Base-by-base conservation (phyloP, 441 rosid species). In the Syzygium malaccense region DNA sequence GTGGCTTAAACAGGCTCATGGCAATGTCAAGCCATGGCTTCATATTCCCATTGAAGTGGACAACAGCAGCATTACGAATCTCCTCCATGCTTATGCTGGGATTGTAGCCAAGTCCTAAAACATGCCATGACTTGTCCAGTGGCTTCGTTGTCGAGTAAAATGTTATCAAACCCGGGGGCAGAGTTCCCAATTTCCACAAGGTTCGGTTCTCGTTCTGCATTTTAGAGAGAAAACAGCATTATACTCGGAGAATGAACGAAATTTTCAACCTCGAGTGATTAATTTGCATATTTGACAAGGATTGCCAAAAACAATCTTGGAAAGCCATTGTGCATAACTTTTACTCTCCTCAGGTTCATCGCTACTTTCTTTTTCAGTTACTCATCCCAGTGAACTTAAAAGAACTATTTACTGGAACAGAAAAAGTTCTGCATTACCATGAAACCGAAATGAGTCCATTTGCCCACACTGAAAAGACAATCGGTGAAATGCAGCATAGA, bases 11-110 rank as follows among this genome's bases (percentile, higher is more conserved):
- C 92, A 95, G 98, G 91, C 95, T 95, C 99, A 98, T 96, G 90
- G 99, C 99, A 75, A 96, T 96, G 86, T 96, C 99, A 10, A 98
- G 96, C 99, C 99, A 98, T 4, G 98, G 99, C 96, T 98, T 96
- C 99, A 96, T 96, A 89, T 96, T 98, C 87, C 98, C 99, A 26
- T 96, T 96, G 91, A 98, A 96, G 90, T 96, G 99, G 87, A 98
- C 99, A 49, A 96, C 99, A 0, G 98, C 98, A 28, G 99, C 99
- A 45, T 96, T 95, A 45, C 90, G 92, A 60, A 96, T 98, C 96
- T 98, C 99, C 10, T 96, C 98, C 97, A 94, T 91, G 90, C 99
- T 89, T 88, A 98, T 96, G 95, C 99, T 96, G 20, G 99, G 99
- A 87, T 96, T 98, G 86, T 96, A 98, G 41, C 99, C 99, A 2